Percentiles rank a stretch among this genome's conserved stretches.
phyloP scores from a whole-genome alignment of 2,329 filamentous ascomycete species.

The Pseudocercospora macadamiae region DNA sequence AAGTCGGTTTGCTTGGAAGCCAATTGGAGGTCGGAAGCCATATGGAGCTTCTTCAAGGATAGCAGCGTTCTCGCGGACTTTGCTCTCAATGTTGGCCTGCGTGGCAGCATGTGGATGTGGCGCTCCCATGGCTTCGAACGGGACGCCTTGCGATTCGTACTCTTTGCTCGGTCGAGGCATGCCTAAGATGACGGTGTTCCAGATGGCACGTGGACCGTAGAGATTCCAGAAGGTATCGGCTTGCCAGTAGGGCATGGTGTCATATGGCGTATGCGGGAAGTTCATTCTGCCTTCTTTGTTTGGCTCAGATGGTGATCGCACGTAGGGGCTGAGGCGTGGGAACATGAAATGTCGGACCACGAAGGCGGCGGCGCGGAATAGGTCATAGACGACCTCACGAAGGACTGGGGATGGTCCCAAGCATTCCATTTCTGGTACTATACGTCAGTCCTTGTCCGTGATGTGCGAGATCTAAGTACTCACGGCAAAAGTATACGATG shows the following conservation, averaged over 20 bases:
- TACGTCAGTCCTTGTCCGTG: background rate
- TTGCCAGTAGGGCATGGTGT: conserved; percentile 12
- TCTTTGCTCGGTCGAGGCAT: conserved; percentile 2
- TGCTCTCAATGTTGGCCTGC: conserved; percentile 6
- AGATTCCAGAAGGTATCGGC: conserved; percentile 9
- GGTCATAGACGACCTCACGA: conserved; percentile 5
- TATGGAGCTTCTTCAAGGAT: conserved; percentile 6
- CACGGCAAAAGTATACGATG: background rate
- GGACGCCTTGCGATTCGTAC: background rate
- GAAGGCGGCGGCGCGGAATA: background rate
- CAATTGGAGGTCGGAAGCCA: conserved; percentile 8
- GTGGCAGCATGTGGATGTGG: conserved; percentile 9
- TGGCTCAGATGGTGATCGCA: conserved; percentile 1
- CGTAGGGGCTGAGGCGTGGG: conserved; percentile 1
- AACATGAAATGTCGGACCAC: background rate
- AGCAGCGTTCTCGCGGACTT: conserved; percentile 10
- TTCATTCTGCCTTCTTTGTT: conserved; percentile 8
- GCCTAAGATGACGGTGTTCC: background rate
- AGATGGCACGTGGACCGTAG: conserved; percentile 5
- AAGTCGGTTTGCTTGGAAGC: conserved; percentile 7
- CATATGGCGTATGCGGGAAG: conserved; percentile 9
- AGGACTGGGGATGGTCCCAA: background rate
- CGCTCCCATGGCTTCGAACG: conserved; percentile 9
- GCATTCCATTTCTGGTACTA: background rate
- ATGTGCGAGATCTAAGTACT: background rate